Evolutionary conservation across 1,284 basidiomycete species (phyloP).

Genomic region (Apiotrichum siamense): DNA sequence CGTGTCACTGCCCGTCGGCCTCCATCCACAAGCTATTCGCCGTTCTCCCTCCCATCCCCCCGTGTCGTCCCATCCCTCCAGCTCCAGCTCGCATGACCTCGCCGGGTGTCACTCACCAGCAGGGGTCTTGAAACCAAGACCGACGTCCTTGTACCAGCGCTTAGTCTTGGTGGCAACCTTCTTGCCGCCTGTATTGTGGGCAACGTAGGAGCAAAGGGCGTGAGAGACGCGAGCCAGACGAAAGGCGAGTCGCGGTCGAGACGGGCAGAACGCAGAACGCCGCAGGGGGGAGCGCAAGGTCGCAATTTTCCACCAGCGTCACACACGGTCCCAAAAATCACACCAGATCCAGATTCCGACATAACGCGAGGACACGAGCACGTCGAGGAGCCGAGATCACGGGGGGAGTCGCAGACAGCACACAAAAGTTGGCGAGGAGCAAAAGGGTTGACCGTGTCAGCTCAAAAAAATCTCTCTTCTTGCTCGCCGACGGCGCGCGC

Average conservation of each 20-base stretch:
- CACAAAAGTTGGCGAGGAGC: no score
- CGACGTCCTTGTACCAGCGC: conserved; percentile 99
- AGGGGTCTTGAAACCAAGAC: conserved; percentile 95
- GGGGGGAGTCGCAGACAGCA: no score
- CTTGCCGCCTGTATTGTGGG: conserved; percentile 60
- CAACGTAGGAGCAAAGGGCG: background rate
- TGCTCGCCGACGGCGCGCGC: background rate
- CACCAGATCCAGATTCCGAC: background rate
- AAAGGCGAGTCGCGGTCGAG: background rate
- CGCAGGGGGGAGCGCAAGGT: no score
- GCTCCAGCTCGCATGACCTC: background rate
- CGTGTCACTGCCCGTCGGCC: no score
- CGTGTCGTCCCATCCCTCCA: background rate
- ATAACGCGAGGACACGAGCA: no score
- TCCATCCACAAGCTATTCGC: no score
- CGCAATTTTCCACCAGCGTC: no score
- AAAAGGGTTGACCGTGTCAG: no score
- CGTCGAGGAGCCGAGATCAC: no score
- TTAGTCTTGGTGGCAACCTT: conserved; percentile 89
- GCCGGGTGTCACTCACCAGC: conserved; percentile 29
- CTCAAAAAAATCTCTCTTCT: background rate
- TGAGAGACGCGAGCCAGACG: background rate
- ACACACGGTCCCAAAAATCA: no score
- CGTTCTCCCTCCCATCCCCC: background rate
- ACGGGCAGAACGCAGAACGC: no score